Conservation (phyloP, 2,329 filamentous ascomycete species). For the Epichloe amarillans region DNA sequence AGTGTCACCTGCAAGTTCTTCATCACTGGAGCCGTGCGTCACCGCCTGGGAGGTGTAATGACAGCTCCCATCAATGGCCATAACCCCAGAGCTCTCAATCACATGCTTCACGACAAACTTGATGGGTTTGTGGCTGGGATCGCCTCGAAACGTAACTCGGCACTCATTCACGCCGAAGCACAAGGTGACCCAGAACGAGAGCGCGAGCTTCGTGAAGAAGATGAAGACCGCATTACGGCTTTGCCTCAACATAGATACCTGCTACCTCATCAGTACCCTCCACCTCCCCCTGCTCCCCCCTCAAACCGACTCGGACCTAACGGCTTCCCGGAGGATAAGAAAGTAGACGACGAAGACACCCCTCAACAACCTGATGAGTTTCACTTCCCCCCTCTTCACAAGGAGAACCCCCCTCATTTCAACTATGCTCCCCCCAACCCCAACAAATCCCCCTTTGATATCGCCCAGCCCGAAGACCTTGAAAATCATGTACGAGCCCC, state of each 20-base stretch:
- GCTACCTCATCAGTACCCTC: slow-evolving; percentile 33
- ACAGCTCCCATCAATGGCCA: slow-evolving; percentile 29
- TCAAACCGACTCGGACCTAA: slow-evolving; percentile 7
- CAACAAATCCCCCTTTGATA: slow-evolving; percentile 10
- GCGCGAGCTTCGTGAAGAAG: slow-evolving; percentile 63
- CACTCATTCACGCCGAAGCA: slow-evolving; percentile 69
- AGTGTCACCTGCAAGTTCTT: slow-evolving; percentile 91
- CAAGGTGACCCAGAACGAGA: slow-evolving; percentile 68
- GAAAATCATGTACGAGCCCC: slow-evolving; percentile 29
- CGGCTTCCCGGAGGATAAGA: slow-evolving; percentile 29
- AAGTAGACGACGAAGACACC: slow-evolving; percentile 13
- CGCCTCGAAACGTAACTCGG: slow-evolving; percentile 74
- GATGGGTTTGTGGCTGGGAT: slow-evolving; percentile 81
- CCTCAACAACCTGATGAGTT: slow-evolving; percentile 27
- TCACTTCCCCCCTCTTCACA: slow-evolving; percentile 43
- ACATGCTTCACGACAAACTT: slow-evolving; percentile 70
- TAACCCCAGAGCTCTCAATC: slow-evolving; percentile 48
- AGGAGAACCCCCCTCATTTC: slow-evolving; percentile 43
- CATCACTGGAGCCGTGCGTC: slow-evolving; percentile 55
- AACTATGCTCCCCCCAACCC: slow-evolving; percentile 37
- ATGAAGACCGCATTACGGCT: slow-evolving; percentile 73
- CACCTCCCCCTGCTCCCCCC: slow-evolving; percentile 12
- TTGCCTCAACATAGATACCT: slow-evolving; percentile 58
- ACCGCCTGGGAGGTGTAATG: slow-evolving; percentile 22
- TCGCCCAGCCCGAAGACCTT: slow-evolving; percentile 10